phyloP scores from a whole-genome alignment of 805 yeast species.

The Candida yuanshanica region DNA sequence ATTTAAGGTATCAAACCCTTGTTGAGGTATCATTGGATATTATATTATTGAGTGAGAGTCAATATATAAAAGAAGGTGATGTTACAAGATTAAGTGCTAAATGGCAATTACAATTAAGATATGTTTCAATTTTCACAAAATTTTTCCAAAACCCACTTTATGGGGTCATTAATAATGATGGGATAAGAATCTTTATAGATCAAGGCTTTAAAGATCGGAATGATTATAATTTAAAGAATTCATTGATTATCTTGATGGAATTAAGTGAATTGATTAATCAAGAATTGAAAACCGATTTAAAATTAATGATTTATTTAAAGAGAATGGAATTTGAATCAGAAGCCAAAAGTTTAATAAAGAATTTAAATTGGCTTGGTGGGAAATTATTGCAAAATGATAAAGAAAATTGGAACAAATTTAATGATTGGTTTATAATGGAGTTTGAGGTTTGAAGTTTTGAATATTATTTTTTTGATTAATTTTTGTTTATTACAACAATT shows the following conservation, averaged over 20 bases:
- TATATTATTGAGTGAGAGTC: slow-evolving; percentile 27
- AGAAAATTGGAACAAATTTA: slow-evolving; percentile 16
- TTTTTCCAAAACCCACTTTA: slow-evolving; percentile 21
- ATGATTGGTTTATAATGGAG: slow-evolving; percentile 26
- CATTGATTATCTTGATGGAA: slow-evolving; percentile 22
- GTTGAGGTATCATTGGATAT: slow-evolving; percentile 29
- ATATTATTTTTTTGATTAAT: too few relatives aligned
- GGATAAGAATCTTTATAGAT: slow-evolving; percentile 17
- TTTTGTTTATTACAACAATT: not conserved
- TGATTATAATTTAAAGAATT: slow-evolving; percentile 19
- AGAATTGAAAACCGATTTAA: slow-evolving; percentile 4
- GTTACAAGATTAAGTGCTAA: not conserved
- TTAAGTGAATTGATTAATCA: slow-evolving; percentile 16
- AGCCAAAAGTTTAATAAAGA: slow-evolving; percentile 19
- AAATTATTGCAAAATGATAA: slow-evolving; percentile 16
- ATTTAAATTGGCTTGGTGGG: slow-evolving; percentile 25
- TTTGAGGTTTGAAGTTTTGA: slow-evolving; percentile 22
- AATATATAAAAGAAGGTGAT: slow-evolving; percentile 21
- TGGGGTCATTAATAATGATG: slow-evolving; percentile 12
- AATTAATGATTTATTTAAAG: slow-evolving; percentile 19
- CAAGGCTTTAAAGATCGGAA: slow-evolving; percentile 18
- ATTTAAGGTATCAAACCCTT: slow-evolving; percentile 13
- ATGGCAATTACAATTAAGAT: slow-evolving; percentile 12
- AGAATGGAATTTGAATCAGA: slow-evolving; percentile 20
- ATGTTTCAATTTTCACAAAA: slow-evolving; percentile 15